Evolutionary conservation across 139 green algal genomes (phyloP).

Genomic region (Chlamydomonas eustigma): DNA sequence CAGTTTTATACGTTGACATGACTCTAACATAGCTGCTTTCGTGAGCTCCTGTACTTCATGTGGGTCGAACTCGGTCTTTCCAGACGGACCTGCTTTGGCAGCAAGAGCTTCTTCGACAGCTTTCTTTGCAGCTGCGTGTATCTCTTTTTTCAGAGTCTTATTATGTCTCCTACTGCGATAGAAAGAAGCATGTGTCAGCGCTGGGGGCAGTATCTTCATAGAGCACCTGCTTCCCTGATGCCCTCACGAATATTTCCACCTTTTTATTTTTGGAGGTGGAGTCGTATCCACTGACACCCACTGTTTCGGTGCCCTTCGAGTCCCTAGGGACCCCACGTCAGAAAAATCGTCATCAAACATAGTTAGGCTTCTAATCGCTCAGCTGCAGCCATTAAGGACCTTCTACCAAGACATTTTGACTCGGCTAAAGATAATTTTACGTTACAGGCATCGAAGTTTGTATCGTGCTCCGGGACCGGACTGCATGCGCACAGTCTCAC

Average conservation of each 20-base stretch:
- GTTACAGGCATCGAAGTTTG: too few species aligned
- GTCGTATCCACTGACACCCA: conserved; percentile 1
- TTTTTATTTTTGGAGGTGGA: neutral
- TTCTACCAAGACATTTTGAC: too few species aligned
- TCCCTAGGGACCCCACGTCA: neutral
- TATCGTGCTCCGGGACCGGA: too few species aligned
- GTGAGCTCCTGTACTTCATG: neutral
- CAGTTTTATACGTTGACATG: conserved; percentile 1
- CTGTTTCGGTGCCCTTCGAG: neutral
- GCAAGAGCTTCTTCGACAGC: neutral
- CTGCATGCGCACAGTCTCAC: too few species aligned
- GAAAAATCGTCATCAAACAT: neutral
- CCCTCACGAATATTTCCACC: neutral
- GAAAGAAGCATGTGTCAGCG: neutral
- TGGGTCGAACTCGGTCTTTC: neutral
- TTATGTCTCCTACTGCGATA: neutral
- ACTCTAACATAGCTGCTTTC: neutral
- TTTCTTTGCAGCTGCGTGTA: neutral
- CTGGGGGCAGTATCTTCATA: too few species aligned
- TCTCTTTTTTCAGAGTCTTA: neutral
- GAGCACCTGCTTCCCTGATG: too few species aligned
- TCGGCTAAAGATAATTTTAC: too few species aligned
- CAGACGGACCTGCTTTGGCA: neutral
- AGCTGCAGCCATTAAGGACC: neutral
- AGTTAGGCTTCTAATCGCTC: neutral